Evolutionary conservation across 2,329 filamentous ascomycete species (phyloP).

Genomic region (Hypoxylon sp.): DNA sequence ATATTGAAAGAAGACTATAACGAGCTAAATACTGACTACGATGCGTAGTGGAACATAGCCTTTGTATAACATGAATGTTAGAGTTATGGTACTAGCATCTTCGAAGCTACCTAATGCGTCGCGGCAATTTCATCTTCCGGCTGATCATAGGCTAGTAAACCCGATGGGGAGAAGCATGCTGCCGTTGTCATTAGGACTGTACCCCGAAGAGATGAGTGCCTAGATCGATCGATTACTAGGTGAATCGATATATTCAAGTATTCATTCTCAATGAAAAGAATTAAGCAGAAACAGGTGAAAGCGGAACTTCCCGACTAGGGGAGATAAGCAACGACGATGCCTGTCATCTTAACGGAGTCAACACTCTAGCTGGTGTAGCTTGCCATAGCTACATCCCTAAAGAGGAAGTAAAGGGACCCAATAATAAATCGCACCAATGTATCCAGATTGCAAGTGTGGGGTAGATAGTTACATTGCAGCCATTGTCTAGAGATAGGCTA

Average conservation of each 20-base stretch:
- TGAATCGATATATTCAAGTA: neutral
- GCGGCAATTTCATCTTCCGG: constrained; percentile 53
- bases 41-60: constrained; percentile 49
- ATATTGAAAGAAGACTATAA: neutral
- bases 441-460: constrained; percentile 25
- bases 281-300: too few relatives aligned
- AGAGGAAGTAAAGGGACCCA: constrained; percentile 16
- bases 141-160: constrained; percentile 47
- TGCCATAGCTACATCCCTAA: constrained; percentile 19
- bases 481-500: constrained; percentile 32
- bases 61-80: constrained; percentile 31
- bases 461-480: constrained; percentile 23
- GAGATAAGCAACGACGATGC: too few relatives aligned
- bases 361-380: constrained; percentile 1
- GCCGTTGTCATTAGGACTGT: constrained; percentile 45
- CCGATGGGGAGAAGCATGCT: constrained; percentile 42
- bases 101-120: constrained; percentile 53
- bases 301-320: too few relatives aligned
- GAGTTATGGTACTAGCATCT: neutral
- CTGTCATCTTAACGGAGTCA: too few relatives aligned
- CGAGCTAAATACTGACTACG: constrained; percentile 9
- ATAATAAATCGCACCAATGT: neutral
- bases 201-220: neutral
- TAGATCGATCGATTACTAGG: neutral
- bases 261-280: neutral